Evolutionary conservation across 2,329 filamentous ascomycete species (phyloP).

Genomic region (Mycosphaerella arachidis): DNA sequence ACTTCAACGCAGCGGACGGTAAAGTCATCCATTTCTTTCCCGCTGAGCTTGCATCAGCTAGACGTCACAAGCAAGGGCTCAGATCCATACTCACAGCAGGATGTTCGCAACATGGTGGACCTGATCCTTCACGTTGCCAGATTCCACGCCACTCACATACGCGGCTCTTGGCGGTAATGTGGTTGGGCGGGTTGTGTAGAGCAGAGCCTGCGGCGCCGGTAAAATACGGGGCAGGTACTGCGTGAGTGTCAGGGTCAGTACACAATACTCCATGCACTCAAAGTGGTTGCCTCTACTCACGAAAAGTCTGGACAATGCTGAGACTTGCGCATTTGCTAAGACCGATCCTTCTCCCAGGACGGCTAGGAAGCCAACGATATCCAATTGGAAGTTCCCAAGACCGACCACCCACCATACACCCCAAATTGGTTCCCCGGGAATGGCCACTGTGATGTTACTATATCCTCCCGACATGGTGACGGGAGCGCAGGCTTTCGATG

Average conservation of each 20-base stretch:
- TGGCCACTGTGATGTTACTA: slow-evolving; percentile 26
- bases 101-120: slow-evolving; percentile 49
- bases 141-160: slow-evolving; percentile 43
- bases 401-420: slow-evolving; percentile 34
- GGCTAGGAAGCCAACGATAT: slow-evolving; percentile 54
- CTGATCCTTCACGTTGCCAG: slow-evolving; percentile 44
- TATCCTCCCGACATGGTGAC: slow-evolving; percentile 23
- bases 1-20: slow-evolving; percentile 29
- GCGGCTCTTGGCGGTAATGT: slow-evolving; percentile 40
- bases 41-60: slow-evolving; percentile 7
- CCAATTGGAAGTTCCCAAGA: slow-evolving; percentile 45
- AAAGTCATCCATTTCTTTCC: slow-evolving; percentile 16
- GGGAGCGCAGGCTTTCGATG: not conserved
- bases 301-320: slow-evolving; percentile 47
- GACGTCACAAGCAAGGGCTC: not conserved
- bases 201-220: slow-evolving; percentile 49
- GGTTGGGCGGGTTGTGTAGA: slow-evolving; percentile 42
- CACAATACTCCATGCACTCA: not conserved
- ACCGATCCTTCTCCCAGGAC: slow-evolving; percentile 50
- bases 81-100: slow-evolving; percentile 36
- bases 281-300: not conserved
- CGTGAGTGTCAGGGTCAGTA: not conserved
- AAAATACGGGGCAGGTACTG: slow-evolving; percentile 46
- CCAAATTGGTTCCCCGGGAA: slow-evolving; percentile 24
- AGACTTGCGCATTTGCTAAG: slow-evolving; percentile 47